Base-by-base conservation (phyloP, 805 yeast genomes). In the Wickerhamomyces canadensis region DNA sequence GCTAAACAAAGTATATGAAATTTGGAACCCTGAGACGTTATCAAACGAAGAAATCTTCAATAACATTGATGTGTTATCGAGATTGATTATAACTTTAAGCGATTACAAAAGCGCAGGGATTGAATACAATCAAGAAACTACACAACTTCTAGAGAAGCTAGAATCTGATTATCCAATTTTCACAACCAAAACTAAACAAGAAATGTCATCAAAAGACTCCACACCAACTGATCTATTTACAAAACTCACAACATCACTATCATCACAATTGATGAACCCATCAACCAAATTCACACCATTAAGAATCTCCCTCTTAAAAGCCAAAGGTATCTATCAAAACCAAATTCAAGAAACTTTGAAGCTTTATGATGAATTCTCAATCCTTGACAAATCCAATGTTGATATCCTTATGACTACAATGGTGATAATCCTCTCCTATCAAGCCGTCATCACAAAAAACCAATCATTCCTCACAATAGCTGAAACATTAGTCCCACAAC, bases 391-490 rank as follows among this genome's bases (percentile, higher is more conserved):
- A 37, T 58, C 52, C 33, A 68, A 71, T 12, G 45, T 68, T 12
- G 71, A 67, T 15, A 51, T 59, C 10, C 55, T 71, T 12, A 73
- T 66, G 55, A 54, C 60, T 24, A 62, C 65, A 24, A 45, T 71
- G 40, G 61, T 70, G 19, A 61, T 65, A 35, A 56, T 63, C 7
- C 64, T 65, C 18, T 57, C 69, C 31, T 67, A 61, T 46, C 67
- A 65, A 33, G 61, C 72, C 4, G 62, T 66, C 22, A 53, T 54
- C 18, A 50, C 56, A 1, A 36, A 52, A 3, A 57, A 61, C n/a
- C 43, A 46, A 10, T 51, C 55, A 0, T 52, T 54, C 33, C 44
- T 68, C 14, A 54, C 55, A 17, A 54, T 68, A 10, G 74, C 74
- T 1, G 64, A 70, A 33, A 60, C 54, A 6, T 41, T 55, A 62